Evolutionary conservation across 768 basidiomycete genomes (phyloP).

Genomic region (Termitomyces sp.): DNA sequence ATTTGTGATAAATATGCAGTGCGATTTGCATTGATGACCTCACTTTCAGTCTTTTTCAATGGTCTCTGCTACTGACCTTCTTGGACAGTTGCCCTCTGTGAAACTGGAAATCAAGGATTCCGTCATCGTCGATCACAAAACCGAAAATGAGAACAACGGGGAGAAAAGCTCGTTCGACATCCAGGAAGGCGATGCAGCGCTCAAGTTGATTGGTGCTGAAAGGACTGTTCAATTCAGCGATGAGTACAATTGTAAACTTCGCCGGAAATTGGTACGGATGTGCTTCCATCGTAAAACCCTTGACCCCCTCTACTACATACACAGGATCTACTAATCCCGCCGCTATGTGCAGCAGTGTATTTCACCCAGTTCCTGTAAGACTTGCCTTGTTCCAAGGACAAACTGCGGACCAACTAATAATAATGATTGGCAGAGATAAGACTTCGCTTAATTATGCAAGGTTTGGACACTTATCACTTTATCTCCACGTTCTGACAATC

Average conservation of each 20-base stretch:
- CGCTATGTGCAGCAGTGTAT: conserved; percentile 59
- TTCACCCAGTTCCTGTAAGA: conserved; percentile 62
- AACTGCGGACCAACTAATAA: neutral
- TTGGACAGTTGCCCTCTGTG: neutral
- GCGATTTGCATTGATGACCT: neutral
- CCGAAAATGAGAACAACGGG: conserved; percentile 25
- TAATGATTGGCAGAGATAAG: conserved; percentile 45
- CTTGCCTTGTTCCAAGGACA: neutral
- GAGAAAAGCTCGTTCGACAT: conserved; percentile 26
- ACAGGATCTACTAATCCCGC: conserved; percentile 48
- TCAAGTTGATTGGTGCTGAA: conserved; percentile 53
- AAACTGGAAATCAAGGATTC: neutral
- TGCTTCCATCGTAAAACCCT: neutral
- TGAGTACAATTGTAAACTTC: conserved; percentile 52
- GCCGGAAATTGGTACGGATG: conserved; percentile 49
- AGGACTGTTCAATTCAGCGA: conserved; percentile 50
- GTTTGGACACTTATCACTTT: conserved; percentile 21
- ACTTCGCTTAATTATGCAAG: conserved; percentile 69
- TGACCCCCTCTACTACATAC: neutral
- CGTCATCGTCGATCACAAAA: conserved; percentile 21
- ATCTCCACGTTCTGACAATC: neutral
- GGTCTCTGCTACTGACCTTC: neutral
- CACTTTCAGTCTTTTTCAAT: neutral
- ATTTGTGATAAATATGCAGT: neutral
- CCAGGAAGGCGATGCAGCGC: conserved; percentile 52